Base-by-base conservation (phyloP, 805 yeast genomes). In the Kuraishia ogatae region DNA sequence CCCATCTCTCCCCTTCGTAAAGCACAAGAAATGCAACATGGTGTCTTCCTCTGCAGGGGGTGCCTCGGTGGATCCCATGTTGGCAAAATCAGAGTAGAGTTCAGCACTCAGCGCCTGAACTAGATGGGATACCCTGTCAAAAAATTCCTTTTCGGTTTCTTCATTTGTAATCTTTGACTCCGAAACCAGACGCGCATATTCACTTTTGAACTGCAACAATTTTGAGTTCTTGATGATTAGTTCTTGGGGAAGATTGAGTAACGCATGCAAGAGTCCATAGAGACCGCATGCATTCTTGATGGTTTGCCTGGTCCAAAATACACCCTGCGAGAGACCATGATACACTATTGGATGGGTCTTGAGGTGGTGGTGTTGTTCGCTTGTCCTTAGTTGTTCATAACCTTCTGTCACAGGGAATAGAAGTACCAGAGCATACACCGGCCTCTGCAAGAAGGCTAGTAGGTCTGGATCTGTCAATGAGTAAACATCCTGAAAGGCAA, bases 251-350 rank as follows among this genome's bases (percentile, higher is more conserved):
- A 81, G 61, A 60, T 81, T 81, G 35, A 74, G 60, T 43, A 80
- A 62, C 0, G 72, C 59, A 62, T 93, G 97, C 22, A 93, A 71
- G 50, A 94, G 67, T 0, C 97, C 98, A 69, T 87, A 89, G 35
- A 96, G 78, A 4, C 99, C 99, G 72, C 99, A 93, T 0, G 96
- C 96, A 66, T 93, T 93, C 58, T 80, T 81, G 19, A 94, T 81
- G 0, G 91, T 83, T 64, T 93, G 99, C 60, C 82, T 83, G 62
- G 84, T 82, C 97, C 98, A 94, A n/a, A 77, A 60, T 17, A 83
- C 73, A 35, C 43, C 43, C 17, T 35, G 43, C 17, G 43, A 35
- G 11, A 68, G 62, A 6, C 62, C 71, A 5, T 49, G 19, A 7
- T 46, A 28, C 28, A 23, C 48, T 13, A 17, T 7, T 15, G 26